Evolutionary conservation across 257 asterid species (phyloP).

Genomic region (Linaria vulgaris): DNA sequence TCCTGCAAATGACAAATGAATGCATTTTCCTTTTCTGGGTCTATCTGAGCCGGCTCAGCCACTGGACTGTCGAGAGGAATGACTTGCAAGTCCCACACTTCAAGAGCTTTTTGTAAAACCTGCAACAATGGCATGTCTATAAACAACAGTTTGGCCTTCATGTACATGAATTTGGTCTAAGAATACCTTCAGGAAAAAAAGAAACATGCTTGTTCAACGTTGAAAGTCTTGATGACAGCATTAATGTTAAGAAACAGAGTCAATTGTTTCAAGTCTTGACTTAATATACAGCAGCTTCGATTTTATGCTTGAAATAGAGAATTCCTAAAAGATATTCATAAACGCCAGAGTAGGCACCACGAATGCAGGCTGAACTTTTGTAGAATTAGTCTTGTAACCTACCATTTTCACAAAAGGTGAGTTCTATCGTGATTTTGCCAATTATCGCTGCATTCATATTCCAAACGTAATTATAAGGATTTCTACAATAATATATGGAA

Average conservation of each 20-base stretch:
- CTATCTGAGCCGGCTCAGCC: slow-evolving; percentile 89
- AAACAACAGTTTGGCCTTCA: neutral
- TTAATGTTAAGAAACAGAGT: too few relatives aligned
- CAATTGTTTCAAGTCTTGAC: too few relatives aligned
- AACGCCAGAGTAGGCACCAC: neutral
- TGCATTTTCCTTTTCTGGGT: slow-evolving; percentile 87
- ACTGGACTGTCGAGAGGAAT: slow-evolving; percentile 91
- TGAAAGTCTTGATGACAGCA: too few relatives aligned
- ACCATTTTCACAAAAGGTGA: neutral
- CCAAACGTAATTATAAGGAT: neutral
- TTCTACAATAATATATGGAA: neutral
- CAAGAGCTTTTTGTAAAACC: slow-evolving; percentile 90
- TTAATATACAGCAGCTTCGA: too few relatives aligned
- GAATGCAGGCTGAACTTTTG: neutral
- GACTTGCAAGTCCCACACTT: slow-evolving; percentile 93
- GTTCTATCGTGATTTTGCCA: neutral
- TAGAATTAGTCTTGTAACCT: neutral
- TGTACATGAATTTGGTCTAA: neutral
- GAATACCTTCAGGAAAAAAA: too few relatives aligned
- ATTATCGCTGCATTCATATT: neutral
- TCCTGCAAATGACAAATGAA: slow-evolving; percentile 86
- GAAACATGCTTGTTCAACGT: too few relatives aligned
- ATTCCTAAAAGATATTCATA: too few relatives aligned
- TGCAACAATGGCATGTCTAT: slow-evolving; percentile 26
- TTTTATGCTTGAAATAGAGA: neutral